Percentiles rank a stretch among this genome's conserved stretches.
Conservation (phyloP, 441 rosid genomes). For the Flueggea neowawraea region DNA sequence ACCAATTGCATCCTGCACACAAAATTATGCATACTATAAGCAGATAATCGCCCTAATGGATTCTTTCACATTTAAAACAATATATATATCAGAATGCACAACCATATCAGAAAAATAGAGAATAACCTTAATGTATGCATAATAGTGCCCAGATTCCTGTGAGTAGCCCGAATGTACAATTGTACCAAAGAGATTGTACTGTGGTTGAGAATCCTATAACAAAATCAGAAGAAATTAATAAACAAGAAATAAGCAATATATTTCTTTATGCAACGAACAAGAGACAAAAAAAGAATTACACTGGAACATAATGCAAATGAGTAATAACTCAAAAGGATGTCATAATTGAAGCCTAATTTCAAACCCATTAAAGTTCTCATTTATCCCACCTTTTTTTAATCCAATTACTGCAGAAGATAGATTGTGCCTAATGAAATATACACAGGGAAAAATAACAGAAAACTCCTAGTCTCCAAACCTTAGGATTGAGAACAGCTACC, state of each 20-base stretch:
- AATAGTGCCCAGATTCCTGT: conserved; percentile 94
- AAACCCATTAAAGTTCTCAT: too few species aligned
- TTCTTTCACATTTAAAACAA: conserved; percentile 4
- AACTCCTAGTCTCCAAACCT: too few species aligned
- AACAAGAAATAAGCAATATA: background rate
- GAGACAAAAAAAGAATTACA: too few species aligned
- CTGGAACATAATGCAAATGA: too few species aligned
- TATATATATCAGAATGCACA: background rate
- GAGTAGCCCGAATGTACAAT: conserved; percentile 95
- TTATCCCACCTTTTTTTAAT: too few species aligned
- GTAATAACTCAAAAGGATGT: too few species aligned
- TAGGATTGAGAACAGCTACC: too few species aligned
- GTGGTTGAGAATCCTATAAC: conserved; percentile 73
- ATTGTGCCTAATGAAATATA: too few species aligned
- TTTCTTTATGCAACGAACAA: too few species aligned
- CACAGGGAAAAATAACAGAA: too few species aligned
- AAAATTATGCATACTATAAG: conserved; percentile 16
- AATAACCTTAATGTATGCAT: conserved; percentile 88
- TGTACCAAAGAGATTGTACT: conserved; percentile 91
- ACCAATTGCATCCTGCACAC: conserved; percentile 69
- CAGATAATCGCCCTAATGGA: conserved; percentile 9
- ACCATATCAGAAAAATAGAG: background rate
- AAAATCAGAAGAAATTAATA: conserved; percentile 14
- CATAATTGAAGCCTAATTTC: too few species aligned
- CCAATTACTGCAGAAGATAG: too few species aligned